Evolutionary conservation across 2,329 filamentous ascomycete genomes (phyloP).

Genomic region (Monilinia laxa): DNA sequence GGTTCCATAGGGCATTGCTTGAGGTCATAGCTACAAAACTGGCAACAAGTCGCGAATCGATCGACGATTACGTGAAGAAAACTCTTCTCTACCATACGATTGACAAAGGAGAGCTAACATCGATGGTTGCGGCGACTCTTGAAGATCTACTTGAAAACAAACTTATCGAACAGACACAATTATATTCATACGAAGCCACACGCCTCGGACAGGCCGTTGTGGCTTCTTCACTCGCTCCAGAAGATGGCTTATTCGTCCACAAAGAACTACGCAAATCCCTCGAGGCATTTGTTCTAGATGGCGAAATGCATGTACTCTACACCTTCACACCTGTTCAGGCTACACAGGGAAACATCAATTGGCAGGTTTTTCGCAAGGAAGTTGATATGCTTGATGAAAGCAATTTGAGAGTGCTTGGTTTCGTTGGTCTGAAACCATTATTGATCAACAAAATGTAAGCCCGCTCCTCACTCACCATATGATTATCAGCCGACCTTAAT

Average conservation of each 20-base stretch:
- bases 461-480: not conserved
- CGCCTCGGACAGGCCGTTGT: constrained; percentile 69
- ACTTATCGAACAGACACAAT: constrained; percentile 53
- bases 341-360: constrained; percentile 59
- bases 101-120: constrained; percentile 49
- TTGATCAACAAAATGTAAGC: constrained; percentile 65
- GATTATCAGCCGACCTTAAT: not conserved
- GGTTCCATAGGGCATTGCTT: constrained; percentile 59
- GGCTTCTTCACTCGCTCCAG: constrained; percentile 68
- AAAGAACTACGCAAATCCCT: constrained; percentile 66
- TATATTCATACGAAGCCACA: constrained; percentile 59
- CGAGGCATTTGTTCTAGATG: constrained; percentile 74
- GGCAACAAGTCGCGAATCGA: constrained; percentile 61
- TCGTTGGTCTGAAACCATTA: constrained; percentile 67
- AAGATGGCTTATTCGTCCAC: constrained; percentile 72
- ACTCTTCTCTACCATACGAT: constrained; percentile 64
- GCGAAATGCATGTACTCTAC: constrained; percentile 77
- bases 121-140: constrained; percentile 59
- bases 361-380: constrained; percentile 70
- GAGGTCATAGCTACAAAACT: constrained; percentile 69
- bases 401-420: constrained; percentile 64
- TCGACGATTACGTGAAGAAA: constrained; percentile 66
- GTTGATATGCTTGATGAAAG: constrained; percentile 70
- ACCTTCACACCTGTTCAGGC: constrained; percentile 72
- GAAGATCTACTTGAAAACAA: constrained; percentile 54